Evolutionary conservation across 1,284 basidiomycete species (phyloP).

Genomic region (Salmacisia buchloeana): DNA sequence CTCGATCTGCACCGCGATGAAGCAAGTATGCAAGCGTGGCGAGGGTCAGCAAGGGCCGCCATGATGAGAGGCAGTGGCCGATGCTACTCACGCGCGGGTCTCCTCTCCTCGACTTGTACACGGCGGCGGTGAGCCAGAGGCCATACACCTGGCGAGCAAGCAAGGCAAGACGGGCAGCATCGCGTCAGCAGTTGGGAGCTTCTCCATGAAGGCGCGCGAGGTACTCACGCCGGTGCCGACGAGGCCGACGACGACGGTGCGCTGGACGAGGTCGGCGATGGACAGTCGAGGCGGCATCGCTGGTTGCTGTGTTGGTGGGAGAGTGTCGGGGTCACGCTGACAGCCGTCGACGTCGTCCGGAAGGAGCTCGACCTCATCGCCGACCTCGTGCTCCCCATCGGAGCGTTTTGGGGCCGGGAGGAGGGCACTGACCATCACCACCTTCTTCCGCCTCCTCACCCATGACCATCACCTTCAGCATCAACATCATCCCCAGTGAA

Average conservation of each 20-base stretch:
- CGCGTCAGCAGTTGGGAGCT: neutral
- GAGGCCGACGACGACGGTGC: constrained; percentile 34
- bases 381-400: no score
- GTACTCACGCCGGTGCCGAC: constrained; percentile 38
- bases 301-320: neutral
- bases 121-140: constrained; percentile 42
- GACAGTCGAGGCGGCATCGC: constrained; percentile 18
- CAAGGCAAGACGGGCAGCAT: neutral
- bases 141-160: constrained; percentile 30
- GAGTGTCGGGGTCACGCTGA: neutral
- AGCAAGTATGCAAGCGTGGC: neutral
- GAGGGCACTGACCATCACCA: no score
- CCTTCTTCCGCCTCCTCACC: no score
- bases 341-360: neutral
- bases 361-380: neutral
- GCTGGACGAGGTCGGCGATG: constrained; percentile 35
- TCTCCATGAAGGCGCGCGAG: neutral
- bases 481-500: neutral
- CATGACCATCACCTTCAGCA: neutral
- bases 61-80: neutral
- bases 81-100: constrained; percentile 36
- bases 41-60: no score
- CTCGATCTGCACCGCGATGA: neutral
- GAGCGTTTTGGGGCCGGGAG: no score
- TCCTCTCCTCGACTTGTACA: constrained; percentile 42